These are phyloP conservation scores for Lasiosphaeriaceae sp. DNA, from an alignment of 495 filamentous ascomycete genomes.

Conservation along the genomic window DNA sequence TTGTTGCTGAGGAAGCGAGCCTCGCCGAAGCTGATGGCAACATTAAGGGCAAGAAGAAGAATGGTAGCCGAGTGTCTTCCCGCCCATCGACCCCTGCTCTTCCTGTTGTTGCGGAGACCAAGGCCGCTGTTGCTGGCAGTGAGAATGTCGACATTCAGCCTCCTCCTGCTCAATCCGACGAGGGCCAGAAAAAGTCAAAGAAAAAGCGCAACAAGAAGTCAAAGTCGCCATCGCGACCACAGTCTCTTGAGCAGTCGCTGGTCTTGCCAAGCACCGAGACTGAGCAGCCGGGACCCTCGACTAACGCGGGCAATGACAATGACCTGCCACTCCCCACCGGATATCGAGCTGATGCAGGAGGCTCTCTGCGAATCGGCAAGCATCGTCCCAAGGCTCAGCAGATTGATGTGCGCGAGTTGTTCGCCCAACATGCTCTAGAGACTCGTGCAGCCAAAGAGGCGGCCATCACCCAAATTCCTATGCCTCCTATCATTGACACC, in stretches of 20 bases:
- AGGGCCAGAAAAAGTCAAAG: neutral
- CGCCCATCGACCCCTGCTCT: no score
- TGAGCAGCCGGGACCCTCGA: neutral
- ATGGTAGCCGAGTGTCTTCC: no score
- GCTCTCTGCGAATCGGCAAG: constrained; percentile 7
- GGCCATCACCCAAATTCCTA: neutral
- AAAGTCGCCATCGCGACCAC: neutral
- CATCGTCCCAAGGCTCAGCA: neutral
- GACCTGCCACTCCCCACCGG: neutral
- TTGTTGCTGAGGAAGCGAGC: no score
- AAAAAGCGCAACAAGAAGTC: neutral
- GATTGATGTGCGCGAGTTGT: neutral
- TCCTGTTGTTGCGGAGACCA: no score
- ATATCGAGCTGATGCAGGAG: constrained; percentile 12
- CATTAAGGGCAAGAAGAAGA: no score
- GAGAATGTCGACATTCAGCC: neutral
- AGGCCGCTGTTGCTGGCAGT: neutral
- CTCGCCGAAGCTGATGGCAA: no score
- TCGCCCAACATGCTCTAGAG: neutral
- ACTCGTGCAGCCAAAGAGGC: neutral
- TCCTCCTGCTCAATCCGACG: neutral
- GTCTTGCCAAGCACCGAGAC: neutral
- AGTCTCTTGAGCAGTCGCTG: neutral
- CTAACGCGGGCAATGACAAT: neutral
- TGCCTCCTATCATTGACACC: neutral